A percentile compares a stretch with the other conserved stretches of the same genome.
phyloP scores from a whole-genome alignment of 768 basidiomycete species.

The Chalciporus pseudorubinellus region DNA sequence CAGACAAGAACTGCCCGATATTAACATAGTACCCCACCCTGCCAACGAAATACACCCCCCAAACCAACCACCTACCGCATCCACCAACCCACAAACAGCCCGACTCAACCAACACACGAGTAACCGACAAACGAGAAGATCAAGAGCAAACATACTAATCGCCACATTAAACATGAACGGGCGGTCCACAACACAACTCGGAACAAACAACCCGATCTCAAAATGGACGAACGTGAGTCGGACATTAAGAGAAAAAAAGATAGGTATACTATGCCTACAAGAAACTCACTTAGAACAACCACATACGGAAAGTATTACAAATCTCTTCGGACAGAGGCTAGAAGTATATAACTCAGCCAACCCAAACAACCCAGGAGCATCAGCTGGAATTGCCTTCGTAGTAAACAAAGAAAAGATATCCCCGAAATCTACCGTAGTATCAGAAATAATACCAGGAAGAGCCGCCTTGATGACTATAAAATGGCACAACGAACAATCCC shows the following conservation, averaged over 20 bases:
- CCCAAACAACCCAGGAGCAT: neutral
- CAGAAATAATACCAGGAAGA: slow-evolving; percentile 26
- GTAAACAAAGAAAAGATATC: slow-evolving; percentile 31
- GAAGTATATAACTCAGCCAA: neutral
- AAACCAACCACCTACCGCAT: too few relatives aligned
- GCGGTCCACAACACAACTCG: neutral
- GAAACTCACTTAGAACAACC: slow-evolving; percentile 21
- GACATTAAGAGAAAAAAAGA: slow-evolving; percentile 8
- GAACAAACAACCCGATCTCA: neutral
- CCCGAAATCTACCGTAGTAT: neutral
- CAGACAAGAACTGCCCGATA: too few relatives aligned
- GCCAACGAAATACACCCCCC: too few relatives aligned
- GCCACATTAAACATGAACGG: slow-evolving; percentile 19
- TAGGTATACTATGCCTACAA: slow-evolving; percentile 18
- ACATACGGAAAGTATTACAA: neutral
- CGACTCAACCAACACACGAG: too few relatives aligned
- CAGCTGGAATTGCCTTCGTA: slow-evolving; percentile 33
- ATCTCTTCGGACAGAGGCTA: too few relatives aligned
- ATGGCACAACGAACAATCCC: slow-evolving; percentile 16
- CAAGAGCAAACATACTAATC: slow-evolving; percentile 3
- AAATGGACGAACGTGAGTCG: slow-evolving; percentile 22
- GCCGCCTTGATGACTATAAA: slow-evolving; percentile 16
- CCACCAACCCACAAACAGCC: too few relatives aligned
- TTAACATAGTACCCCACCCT: too few relatives aligned
- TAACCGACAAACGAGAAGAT: neutral